phyloP scores from a whole-genome alignment of 345 rosid species.

The Erucastrum elatum region DNA sequence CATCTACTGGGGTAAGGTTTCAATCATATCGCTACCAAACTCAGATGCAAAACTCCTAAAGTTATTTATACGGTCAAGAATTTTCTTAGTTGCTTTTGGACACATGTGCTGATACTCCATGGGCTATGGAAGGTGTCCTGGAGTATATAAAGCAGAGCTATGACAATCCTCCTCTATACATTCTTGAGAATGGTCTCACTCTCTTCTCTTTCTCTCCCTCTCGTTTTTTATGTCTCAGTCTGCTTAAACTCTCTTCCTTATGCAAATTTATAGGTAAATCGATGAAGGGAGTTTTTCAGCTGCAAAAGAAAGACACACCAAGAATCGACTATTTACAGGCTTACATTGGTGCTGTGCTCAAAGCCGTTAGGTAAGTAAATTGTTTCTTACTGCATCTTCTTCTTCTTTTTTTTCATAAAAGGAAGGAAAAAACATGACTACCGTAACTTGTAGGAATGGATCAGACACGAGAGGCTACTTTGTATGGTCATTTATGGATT shows the following conservation, averaged over 20 bases:
- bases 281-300: not conserved
- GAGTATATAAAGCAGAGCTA: not conserved
- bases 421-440: not conserved
- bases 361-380: not conserved
- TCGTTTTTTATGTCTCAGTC: not conserved
- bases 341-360: conserved; percentile 3
- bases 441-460: not conserved
- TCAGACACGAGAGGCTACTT: conserved; percentile 1
- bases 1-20: not conserved
- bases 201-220: not conserved
- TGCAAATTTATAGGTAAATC: not conserved
- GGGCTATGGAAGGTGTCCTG: not conserved
- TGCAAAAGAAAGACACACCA: not conserved
- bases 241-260: not conserved
- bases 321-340: not conserved
- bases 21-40: not conserved
- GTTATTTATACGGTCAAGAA: not conserved
- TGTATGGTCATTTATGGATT: not conserved
- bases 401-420: not conserved
- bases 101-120: not conserved
- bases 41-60: not conserved
- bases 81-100: not conserved
- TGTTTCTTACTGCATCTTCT: not conserved
- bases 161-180: not conserved
- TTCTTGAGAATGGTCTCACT: not conserved